A percentile compares a stretch with the other conserved stretches of the same genome.
phyloP scores from a whole-genome alignment of 2,329 filamentous ascomycete species.

The Aspergillus novofumigatus region DNA sequence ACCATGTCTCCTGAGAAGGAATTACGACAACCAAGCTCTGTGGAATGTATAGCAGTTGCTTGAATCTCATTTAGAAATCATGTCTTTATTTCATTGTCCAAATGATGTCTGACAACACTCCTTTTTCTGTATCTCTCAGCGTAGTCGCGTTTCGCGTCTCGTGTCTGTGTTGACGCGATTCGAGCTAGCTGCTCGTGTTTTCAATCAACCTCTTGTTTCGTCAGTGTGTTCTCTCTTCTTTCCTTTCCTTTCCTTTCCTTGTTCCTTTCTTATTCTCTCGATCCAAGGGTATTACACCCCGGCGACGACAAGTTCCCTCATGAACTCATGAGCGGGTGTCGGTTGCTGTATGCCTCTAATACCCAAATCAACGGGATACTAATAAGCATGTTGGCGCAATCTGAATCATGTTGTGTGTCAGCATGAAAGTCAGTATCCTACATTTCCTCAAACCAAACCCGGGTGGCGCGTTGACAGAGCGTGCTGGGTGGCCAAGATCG shows the following conservation, averaged over 20 bases:
- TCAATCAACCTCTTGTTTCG: background rate
- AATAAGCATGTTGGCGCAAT: slow-evolving; percentile 6
- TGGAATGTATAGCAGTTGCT: background rate
- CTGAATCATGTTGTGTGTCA: slow-evolving; percentile 2
- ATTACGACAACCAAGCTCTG: background rate
- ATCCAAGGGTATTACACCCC: slow-evolving; percentile 11
- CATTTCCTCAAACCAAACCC: slow-evolving; percentile 4
- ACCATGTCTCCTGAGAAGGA: background rate
- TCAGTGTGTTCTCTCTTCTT: background rate
- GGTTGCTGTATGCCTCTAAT: slow-evolving; percentile 17
- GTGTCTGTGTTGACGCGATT: background rate
- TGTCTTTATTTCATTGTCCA: background rate
- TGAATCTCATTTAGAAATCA: background rate
- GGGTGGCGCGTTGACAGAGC: slow-evolving; percentile 9
- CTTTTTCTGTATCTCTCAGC: background rate
- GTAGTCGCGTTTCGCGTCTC: background rate
- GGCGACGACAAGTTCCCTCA: slow-evolving; percentile 11
- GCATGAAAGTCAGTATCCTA: slow-evolving; percentile 11
- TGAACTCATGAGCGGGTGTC: slow-evolving; percentile 9
- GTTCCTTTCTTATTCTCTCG: background rate
- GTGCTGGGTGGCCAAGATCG: background rate
- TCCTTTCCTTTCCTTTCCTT: background rate
- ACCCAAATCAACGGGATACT: slow-evolving; percentile 11
- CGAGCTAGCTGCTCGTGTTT: background rate
- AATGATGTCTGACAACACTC: background rate